Percentiles rank a stretch among this genome's conserved stretches.
Evolutionary conservation across 306 rosid genomes (phyloP).

Genomic region (Rubus parviflorus): DNA sequence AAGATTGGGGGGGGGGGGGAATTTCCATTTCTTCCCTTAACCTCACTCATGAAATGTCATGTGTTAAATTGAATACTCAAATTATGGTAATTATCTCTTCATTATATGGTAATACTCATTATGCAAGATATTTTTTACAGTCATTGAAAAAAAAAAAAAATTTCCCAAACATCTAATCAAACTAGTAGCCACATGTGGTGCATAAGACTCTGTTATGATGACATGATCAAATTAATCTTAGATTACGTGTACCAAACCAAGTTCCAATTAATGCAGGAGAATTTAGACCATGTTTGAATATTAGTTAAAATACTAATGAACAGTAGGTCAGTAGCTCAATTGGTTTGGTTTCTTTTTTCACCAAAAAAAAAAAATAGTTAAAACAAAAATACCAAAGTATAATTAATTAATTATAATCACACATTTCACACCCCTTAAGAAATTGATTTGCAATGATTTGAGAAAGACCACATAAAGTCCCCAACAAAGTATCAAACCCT

Average conservation of each 20-base stretch:
- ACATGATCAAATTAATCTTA: background rate
- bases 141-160: no score
- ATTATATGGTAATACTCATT: background rate
- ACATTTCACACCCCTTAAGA: background rate
- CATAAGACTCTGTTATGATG: background rate
- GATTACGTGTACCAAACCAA: background rate
- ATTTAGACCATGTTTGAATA: background rate
- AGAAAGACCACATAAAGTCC: background rate
- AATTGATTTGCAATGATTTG: constrained; percentile 1
- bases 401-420: background rate
- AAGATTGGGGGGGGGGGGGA: no score
- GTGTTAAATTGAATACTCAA: background rate
- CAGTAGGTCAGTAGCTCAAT: no score
- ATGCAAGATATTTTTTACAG: background rate
- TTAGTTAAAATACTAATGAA: no score
- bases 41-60: background rate
- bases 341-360: no score
- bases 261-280: background rate
- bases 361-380: no score
- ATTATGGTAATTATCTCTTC: background rate
- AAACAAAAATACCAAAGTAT: background rate
- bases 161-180: background rate
- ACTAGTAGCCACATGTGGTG: background rate
- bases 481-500: no score
- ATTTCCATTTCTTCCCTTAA: background rate